Evolutionary conservation across 1,284 basidiomycete genomes (phyloP), one percentile per base, ranked within the genome.

Genomic region (Pseudomicrostroma phylloplanum): DNA sequence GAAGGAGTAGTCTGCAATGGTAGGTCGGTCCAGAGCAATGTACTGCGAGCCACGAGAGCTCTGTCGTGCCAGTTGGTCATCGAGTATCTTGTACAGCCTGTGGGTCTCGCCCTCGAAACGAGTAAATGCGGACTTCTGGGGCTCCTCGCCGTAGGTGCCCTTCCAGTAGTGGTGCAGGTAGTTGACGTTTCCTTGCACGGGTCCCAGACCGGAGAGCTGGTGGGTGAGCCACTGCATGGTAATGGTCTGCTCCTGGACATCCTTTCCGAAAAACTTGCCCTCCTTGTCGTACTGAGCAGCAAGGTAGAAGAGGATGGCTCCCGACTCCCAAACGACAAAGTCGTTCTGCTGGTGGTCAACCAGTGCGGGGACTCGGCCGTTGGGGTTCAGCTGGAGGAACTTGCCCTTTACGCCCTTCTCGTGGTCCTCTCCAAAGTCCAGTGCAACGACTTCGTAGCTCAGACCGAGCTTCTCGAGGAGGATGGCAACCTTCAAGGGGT

Each of bases 1-100:
- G 63, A 72, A 74, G 62, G 67, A 58, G 49, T 69, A 69, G 57
- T 76, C 74, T 25, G 74, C 74, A 26, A 75, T 67, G 13, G 73
- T 74, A 23, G 70, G 69, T 12, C 73, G 67, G 63, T 74, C 74
- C 17, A 71, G 64, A 3, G 67, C 74, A 41, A 76, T 62, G 49
- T 61, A 76, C 57, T 59, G 46, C 23, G 67, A 67, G 13, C 74
- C 73, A 12, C 66, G 59, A 61, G 65, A 43, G 25, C 62, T 40
- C 63, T 74, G 73, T 25, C 55, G 55, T 53, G 61, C 64, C 12
- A 76, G 65, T 57, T 70, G 74, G 2, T 66, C 67, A 21, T 76
- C 73, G 23, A 73, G 62, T 0, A 76, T 55, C 51, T 66, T 58
- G 66, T 72, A 72, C 8, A 76, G 67, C 43, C 74, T 73, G 9